Conservation (phyloP, 208 protist genomes). For the Trypanosoma brucei region DNA sequence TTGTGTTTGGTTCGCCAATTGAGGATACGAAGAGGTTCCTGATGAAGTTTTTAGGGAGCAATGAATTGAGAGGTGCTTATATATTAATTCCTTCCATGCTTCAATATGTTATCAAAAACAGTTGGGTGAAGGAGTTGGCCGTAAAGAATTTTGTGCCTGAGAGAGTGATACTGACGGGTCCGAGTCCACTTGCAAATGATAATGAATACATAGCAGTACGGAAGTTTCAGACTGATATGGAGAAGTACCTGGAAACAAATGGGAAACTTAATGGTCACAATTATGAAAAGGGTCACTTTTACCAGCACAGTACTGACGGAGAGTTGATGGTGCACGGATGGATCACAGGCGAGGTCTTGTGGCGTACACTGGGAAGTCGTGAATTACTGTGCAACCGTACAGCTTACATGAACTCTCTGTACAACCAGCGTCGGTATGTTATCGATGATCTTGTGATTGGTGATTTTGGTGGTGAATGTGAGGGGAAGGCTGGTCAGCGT, state of each 20-base stretch:
- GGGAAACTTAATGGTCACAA: not conserved
- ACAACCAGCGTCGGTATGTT: no score
- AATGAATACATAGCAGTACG: conserved; percentile 11
- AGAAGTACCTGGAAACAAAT: conserved; percentile 10
- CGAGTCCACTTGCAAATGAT: conserved; percentile 20
- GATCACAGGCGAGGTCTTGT: no score
- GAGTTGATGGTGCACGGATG: no score
- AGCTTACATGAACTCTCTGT: no score
- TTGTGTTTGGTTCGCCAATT: conserved; percentile 4
- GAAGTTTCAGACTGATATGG: conserved; percentile 20
- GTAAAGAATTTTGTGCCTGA: conserved; percentile 1
- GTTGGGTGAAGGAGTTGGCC: conserved; percentile 2
- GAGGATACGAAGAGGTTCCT: conserved; percentile 1
- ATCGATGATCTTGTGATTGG: no score
- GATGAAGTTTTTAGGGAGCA: conserved; percentile 11
- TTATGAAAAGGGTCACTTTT: no score
- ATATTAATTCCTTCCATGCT: conserved; percentile 2
- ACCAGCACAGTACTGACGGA: no score
- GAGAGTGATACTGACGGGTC: conserved; percentile 19
- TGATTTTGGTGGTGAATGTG: no score
- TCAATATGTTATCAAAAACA: conserved; percentile 2
- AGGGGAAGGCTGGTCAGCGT: no score
- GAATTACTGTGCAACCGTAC: no score
- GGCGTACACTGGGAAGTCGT: no score
- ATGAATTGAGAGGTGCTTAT: not conserved